Evolutionary conservation across 176 grass and related monocot species (phyloP).

Genomic region (Triticum timopheevii): DNA sequence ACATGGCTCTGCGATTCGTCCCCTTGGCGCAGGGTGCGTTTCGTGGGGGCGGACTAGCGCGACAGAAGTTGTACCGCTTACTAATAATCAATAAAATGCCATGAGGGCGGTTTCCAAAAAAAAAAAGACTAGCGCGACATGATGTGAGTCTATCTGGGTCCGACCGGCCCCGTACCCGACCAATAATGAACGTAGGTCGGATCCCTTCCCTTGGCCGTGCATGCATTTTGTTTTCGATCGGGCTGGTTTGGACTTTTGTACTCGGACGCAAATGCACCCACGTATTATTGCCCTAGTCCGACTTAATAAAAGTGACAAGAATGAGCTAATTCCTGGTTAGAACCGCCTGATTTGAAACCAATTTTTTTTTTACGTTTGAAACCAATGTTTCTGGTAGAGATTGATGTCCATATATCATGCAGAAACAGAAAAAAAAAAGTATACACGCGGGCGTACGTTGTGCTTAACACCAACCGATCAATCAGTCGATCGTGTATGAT

Average conservation of each 20-base stretch:
- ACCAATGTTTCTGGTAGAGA: no score
- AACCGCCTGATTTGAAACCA: no score
- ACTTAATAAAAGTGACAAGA: no score
- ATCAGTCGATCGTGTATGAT: neutral
- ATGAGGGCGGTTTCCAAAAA: no score
- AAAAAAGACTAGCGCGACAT: no score
- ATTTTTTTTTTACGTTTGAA: no score
- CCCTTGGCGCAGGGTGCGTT: neutral
- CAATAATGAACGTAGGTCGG: neutral
- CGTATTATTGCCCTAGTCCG: neutral
- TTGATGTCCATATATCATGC: no score
- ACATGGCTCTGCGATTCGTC: neutral
- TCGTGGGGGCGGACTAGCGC: neutral
- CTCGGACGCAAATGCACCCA: neutral
- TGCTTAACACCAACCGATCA: neutral
- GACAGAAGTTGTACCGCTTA: no score
- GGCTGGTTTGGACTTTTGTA: neutral
- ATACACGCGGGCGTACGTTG: no score
- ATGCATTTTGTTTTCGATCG: neutral
- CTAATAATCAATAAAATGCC: no score
- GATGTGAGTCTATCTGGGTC: neutral
- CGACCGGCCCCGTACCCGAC: neutral
- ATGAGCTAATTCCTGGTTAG: no score
- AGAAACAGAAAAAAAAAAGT: no score
- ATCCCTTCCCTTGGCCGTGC: neutral